These are phyloP conservation scores for Coemansia sp. DNA, from an alignment of 192 early-diverging fungal species.

Conservation along the genomic window DNA sequence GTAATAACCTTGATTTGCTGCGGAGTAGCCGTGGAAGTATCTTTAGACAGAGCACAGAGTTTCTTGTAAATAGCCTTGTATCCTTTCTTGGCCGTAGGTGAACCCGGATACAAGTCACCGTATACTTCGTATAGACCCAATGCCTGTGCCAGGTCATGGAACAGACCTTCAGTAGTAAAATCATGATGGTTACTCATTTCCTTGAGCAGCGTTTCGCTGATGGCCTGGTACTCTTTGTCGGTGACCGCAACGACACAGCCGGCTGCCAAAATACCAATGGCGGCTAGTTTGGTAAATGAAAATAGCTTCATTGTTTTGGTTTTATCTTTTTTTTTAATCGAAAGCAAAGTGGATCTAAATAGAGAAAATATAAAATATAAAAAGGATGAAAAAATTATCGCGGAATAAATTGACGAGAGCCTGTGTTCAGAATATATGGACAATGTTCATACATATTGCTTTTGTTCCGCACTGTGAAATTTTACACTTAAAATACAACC, in stretches of 20 bases:
- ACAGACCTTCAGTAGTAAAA: neutral
- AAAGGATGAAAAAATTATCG: no score
- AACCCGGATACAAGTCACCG: neutral
- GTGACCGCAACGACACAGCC: neutral
- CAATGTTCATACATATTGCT: no score
- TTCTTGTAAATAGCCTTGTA: neutral
- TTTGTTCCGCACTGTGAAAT: no score
- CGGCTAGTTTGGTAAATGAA: no score
- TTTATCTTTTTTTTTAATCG: no score
- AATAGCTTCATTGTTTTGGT: no score
- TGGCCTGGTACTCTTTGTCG: neutral
- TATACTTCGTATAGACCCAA: neutral
- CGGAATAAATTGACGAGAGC: no score
- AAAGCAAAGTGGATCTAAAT: no score
- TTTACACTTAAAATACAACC: no score
- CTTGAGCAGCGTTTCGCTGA: slow-evolving; percentile 1
- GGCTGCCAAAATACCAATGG: neutral
- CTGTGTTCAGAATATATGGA: no score
- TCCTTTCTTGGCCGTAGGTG: neutral
- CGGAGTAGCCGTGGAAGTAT: neutral
- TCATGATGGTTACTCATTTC: slow-evolving; percentile 6
- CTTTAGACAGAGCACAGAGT: neutral
- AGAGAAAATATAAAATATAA: no score
- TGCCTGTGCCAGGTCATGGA: neutral
- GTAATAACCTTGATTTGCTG: neutral